Base-by-base conservation (phyloP, 345 rosid species). In the Aurinia saxatilis region DNA sequence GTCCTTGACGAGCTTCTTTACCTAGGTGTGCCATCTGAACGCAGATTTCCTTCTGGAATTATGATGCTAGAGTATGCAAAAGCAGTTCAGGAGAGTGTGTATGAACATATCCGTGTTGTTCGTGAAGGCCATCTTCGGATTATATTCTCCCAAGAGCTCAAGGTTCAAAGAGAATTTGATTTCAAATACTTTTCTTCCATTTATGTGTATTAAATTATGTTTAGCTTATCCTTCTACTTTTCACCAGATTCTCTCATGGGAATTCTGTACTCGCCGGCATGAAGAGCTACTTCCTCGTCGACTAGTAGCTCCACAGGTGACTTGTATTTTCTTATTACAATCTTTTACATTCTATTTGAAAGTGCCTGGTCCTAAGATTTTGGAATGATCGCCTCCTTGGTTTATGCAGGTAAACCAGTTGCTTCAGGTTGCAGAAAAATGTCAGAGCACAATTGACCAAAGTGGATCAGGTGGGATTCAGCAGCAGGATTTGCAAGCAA, bases 71-170 rank as follows among this genome's bases (percentile, higher is more conserved):
- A 93, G 63, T 93, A 87, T 74, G 86, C 71, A 42, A 93, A 90
- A 77, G 97, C 96, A 45, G 96, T 93, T 63, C 95, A 90, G 65
- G 99, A 90, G 78, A 93, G 87, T 80, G 95, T 93, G 18, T 87
- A 90, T 61, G 99, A 93, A 79, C 91, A 93, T 51, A 88, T 90
- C 74, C 99, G 97, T 60, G 95, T 93, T 69, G 91, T 93, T 47
- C 97, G 95, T 35, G 99, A 90, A 84, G 99, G 99, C 64, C 91
- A 81, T 74, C 95, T 93, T 50, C 88, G 99, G 42, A 83, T 93
- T 61, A 67, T 86, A 70, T 93, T 93, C 63, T 80, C 95, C 56
- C 88, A 82, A 44, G 99, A 93, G 51, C 80, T 93, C 47, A 90
- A 93, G 98, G 98, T 92, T 58, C 45, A 38, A 17, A 29, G 27